Evolutionary conservation across 1,139 yeast genomes (phyloP).

Genomic region (Meyerozyma carpophila): DNA sequence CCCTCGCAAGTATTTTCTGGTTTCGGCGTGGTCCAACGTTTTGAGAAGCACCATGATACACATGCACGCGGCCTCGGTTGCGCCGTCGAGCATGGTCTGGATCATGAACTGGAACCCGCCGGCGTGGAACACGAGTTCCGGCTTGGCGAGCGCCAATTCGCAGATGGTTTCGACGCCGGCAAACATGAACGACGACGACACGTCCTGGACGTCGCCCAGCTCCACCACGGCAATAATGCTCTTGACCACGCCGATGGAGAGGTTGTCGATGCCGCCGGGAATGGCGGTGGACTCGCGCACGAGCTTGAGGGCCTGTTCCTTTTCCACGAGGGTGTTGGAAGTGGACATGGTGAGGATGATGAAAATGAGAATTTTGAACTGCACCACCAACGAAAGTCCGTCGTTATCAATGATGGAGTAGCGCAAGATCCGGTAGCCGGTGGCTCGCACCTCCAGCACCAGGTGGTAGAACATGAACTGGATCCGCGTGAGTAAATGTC

Average conservation of each 20-base stretch:
- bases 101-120: conserved; percentile 64
- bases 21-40: conserved; percentile 54
- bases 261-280: conserved; percentile 48
- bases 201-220: conserved; percentile 4
- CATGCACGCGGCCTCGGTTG: conserved; percentile 50
- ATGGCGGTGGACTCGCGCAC: conserved; percentile 58
- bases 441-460: conserved; percentile 61
- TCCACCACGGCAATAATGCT: conserved; percentile 64
- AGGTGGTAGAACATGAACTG: conserved; percentile 56
- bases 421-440: conserved; percentile 72
- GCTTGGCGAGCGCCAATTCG: conserved; percentile 60
- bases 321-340: conserved; percentile 51
- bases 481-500: conserved; percentile 55
- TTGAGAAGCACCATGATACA: conserved; percentile 54
- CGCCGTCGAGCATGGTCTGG: conserved; percentile 56
- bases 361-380: conserved; percentile 54
- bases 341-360: conserved; percentile 62
- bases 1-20: conserved; percentile 51
- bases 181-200: neutral
- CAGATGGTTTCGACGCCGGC: conserved; percentile 65
- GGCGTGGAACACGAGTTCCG: conserved; percentile 54
- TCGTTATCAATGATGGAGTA: conserved; percentile 53
- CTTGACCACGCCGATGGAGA: conserved; percentile 64
- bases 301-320: conserved; percentile 75
- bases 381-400: conserved; percentile 41